These are phyloP conservation scores for Xylaria venustula DNA, from an alignment of 495 filamentous ascomycete species.

Conservation along the genomic window DNA sequence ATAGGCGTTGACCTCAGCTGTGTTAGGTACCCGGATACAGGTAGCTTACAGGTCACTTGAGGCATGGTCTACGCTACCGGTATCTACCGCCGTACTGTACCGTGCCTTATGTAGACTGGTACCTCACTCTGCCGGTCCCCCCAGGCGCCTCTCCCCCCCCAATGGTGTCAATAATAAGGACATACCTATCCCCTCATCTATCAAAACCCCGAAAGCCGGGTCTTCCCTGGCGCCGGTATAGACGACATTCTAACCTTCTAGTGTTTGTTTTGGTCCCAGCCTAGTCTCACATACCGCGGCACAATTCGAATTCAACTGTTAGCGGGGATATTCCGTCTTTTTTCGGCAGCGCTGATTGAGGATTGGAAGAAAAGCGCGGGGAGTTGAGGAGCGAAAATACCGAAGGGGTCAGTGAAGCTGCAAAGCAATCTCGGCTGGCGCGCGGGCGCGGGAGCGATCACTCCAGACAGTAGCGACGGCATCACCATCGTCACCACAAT, in stretches of 20 bases:
- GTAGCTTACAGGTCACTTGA: neutral
- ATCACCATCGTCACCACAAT: neutral
- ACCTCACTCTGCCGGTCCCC: neutral
- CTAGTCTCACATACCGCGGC: neutral
- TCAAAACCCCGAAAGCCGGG: conserved; percentile 17
- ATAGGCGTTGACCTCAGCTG: too few species aligned
- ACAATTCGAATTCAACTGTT: too few species aligned
- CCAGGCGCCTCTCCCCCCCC: neutral
- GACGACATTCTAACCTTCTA: neutral
- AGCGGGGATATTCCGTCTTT: too few species aligned
- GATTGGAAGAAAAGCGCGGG: neutral
- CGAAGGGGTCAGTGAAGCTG: neutral
- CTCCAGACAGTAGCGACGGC: too few species aligned
- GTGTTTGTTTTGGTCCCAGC: neutral
- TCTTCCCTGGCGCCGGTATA: conserved; percentile 15
- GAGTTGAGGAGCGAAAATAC: neutral
- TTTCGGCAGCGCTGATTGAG: neutral
- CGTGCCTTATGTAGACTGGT: neutral
- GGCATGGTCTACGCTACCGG: neutral
- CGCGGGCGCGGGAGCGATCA: neutral
- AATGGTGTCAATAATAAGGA: conserved; percentile 11
- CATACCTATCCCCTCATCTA: conserved; percentile 13
- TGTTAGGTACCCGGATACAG: too few species aligned
- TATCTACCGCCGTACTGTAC: neutral
- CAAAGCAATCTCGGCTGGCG: neutral